Evolutionary conservation across 768 basidiomycete genomes (phyloP).

Genomic region (Suillus subluteus): DNA sequence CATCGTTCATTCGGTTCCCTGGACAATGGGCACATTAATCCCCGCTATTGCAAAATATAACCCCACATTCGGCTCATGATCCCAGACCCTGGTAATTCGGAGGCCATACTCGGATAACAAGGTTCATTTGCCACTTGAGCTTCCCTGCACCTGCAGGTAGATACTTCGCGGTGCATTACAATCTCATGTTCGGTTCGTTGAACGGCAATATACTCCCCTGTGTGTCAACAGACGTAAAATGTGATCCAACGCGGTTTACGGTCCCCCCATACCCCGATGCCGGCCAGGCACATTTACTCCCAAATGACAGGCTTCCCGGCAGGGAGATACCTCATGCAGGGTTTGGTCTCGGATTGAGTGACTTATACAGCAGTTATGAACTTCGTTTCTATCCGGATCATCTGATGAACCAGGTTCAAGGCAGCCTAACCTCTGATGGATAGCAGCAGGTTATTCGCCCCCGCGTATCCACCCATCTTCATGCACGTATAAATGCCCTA

Average conservation of each 20-base stretch:
- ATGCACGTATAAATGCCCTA: not conserved
- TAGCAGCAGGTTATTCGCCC: not conserved
- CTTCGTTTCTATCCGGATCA: not conserved
- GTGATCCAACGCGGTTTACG: not conserved
- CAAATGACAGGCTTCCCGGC: not conserved
- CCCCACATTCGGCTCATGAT: not conserved
- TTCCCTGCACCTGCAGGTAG: not conserved
- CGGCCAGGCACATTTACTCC: not conserved
- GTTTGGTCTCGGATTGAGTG: not conserved
- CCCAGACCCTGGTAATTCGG: not conserved
- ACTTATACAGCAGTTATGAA: not conserved
- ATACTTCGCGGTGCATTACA: not conserved
- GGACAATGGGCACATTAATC: not conserved
- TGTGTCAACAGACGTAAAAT: not conserved
- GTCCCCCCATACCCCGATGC: not conserved
- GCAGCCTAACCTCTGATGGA: not conserved
- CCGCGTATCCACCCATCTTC: not conserved
- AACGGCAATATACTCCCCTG: not conserved
- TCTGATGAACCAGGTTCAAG: not conserved
- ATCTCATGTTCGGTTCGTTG: not conserved
- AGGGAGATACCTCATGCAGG: not conserved
- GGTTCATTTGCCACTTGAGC: not conserved
- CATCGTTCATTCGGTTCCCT: not conserved
- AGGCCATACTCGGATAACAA: not conserved
- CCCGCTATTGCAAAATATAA: not conserved